Base-by-base conservation (phyloP, 257 asterid genomes). In the Parsonsia alboflavescens region DNA sequence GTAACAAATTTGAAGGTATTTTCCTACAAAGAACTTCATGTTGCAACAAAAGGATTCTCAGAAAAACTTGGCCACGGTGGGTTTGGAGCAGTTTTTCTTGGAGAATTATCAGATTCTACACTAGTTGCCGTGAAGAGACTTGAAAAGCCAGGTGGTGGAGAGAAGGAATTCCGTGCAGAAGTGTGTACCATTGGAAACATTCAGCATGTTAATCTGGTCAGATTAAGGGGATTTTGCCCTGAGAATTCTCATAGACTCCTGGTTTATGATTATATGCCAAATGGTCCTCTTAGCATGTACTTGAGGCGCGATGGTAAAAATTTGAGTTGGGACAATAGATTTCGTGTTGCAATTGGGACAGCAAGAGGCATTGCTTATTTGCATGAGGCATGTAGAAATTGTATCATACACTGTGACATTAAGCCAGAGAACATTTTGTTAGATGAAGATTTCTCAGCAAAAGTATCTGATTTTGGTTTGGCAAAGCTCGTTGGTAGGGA, bases 31-130 rank as follows among this genome's bases (percentile, higher is more conserved):
- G 97, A 90, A 80, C 93, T 90, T 62, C 89, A 86, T 75, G 73
- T 81, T 57, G 93, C 92, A 0, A 90, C 96, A 4, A 85, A 26
- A 75, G 96, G 96, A 19, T 92, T 90, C 73, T 89, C 96, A 0
- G 91, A 84, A 62, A 92, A 92, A 86, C 92, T 92, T 15, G 97
- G 97, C 1, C 95, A 90, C 70, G 97, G 97, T 45, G 96, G 97
- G 12, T 92, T 88, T 58, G 97, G 97, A 19, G 89, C 92, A 0
- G 96, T 92, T 52, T 90, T 90, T 68, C 92, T 67, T 42, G 97
- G 96, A 9, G 84, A 52, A 58, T 67, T 92, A 26, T 77, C 85
- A 0, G 93, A 92, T 79, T 84, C 91, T 58, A 77, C 91, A 0
- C 53, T 75, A 1, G 89, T 92, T 52, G 97, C 96, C 48, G 97